Percentiles rank a stretch among this genome's conserved stretches.
These are phyloP conservation scores for Ocimum tenuiflorum DNA, from an alignment of 257 asterid species.

Conservation along the genomic window DNA sequence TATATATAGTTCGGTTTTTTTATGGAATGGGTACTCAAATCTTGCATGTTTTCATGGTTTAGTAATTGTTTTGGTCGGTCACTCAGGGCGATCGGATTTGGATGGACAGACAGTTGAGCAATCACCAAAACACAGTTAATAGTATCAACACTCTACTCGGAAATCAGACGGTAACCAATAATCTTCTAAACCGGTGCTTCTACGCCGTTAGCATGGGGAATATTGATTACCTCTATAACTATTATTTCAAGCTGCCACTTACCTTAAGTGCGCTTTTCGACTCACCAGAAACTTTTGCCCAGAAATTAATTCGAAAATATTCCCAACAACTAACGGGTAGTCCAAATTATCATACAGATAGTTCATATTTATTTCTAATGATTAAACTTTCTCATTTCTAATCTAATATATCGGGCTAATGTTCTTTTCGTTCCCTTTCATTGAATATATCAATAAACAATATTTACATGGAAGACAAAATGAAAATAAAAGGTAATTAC, in stretches of 20 bases:
- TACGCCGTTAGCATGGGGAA: slow-evolving; percentile 42
- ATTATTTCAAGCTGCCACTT: slow-evolving; percentile 21
- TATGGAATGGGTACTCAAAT: too few relatives aligned
- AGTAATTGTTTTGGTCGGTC: too few relatives aligned
- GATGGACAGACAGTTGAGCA: slow-evolving; percentile 21
- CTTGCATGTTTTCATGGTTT: too few relatives aligned
- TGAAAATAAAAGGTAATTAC: too few relatives aligned
- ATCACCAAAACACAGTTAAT: slow-evolving; percentile 25
- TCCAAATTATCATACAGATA: neutral
- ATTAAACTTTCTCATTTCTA: too few relatives aligned
- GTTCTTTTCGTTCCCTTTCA: too few relatives aligned
- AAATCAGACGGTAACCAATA: neutral
- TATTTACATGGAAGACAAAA: too few relatives aligned
- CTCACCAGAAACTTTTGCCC: slow-evolving; percentile 37
- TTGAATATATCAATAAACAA: too few relatives aligned
- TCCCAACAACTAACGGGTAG: slow-evolving; percentile 27
- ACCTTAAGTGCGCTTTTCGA: slow-evolving; percentile 12
- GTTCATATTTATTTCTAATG: too few relatives aligned
- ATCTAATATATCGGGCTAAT: too few relatives aligned
- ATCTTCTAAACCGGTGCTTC: slow-evolving; percentile 32
- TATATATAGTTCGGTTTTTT: neutral
- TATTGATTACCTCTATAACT: slow-evolving; percentile 45
- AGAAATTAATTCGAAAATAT: slow-evolving; percentile 16
- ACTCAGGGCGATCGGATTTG: slow-evolving; percentile 4
- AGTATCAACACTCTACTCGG: slow-evolving; percentile 4